Evolutionary conservation across 495 filamentous ascomycete genomes (phyloP), one percentile per base, ranked within the genome.

Genomic region (Lentithecium fluviatile): DNA sequence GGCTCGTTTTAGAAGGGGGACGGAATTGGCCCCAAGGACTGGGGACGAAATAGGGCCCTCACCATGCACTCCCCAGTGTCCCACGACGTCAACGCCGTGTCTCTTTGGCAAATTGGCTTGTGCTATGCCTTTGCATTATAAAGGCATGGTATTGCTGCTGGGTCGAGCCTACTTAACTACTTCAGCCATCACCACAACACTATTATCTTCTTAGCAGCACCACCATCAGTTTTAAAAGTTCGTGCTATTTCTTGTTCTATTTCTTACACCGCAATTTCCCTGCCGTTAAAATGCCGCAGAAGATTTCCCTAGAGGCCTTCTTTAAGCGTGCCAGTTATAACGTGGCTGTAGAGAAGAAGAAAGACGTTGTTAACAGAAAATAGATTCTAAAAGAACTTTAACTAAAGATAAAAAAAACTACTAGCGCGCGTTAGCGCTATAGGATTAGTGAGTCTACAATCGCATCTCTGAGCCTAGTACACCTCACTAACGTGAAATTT

Each of bases 401-500:
- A n/a, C 49, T 26, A 36, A 52, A 34, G 24, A 52, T 26, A 36
- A 52, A 34, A 52, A 52, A 37, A 32, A 36, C 26, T 52, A 52
- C 25, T 6, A 15, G 49, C 25, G 25, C 25, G 25, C 25, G 25
- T 52, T 52, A 26, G 49, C 3, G 29, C 49, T 52, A 52, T 52
- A 23, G 49, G 25, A 12, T 37, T 23, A 52, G 49, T 52, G 17
- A 52, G 49, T 52, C 49, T 52, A 52, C 17, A 15, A 37, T 52
- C 7, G n/a, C 19, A 52, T 32, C 49, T 52, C 29, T 24, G 19
- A 55, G 52, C 52, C 34, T 26, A 55, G 13, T 25, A 13, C 20
- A 55, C 52, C 42, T 13, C 40, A n/a, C 32, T 55, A 36, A n/a
- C n/a, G n/a, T n/a, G n/a, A 55, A 55, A 3, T 55, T 45, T 45